Conservation (phyloP, 768 basidiomycete species). For the Gautieria morchelliformis region DNA sequence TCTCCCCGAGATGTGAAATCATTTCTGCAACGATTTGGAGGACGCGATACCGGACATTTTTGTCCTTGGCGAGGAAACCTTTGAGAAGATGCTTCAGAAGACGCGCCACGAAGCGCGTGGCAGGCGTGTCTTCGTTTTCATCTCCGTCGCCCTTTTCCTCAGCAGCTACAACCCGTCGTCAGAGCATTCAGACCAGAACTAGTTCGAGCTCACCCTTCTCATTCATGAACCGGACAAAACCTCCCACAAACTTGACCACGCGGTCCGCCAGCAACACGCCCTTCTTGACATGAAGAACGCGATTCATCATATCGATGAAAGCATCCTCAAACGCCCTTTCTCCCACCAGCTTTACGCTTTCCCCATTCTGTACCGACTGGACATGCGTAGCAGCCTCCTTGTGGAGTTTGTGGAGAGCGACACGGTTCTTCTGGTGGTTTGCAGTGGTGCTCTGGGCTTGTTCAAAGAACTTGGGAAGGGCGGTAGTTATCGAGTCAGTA, state of each 20-base stretch:
- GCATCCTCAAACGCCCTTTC: constrained; percentile 67
- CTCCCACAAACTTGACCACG: constrained; percentile 71
- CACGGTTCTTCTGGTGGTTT: constrained; percentile 86
- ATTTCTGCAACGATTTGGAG: constrained; percentile 71
- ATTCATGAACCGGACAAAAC: constrained; percentile 66
- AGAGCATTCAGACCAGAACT: not conserved
- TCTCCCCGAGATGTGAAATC: constrained; percentile 69
- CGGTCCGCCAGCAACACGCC: constrained; percentile 68
- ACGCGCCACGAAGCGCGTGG: constrained; percentile 57
- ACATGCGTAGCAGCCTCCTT: constrained; percentile 45
- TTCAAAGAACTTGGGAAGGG: constrained; percentile 61
- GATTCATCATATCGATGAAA: constrained; percentile 50
- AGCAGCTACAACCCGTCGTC: constrained; percentile 20
- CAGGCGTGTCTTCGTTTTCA: constrained; percentile 52
- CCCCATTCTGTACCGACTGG: constrained; percentile 39
- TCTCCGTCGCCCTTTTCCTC: constrained; percentile 28
- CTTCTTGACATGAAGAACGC: constrained; percentile 68
- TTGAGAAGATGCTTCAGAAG: constrained; percentile 64
- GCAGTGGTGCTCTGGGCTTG: constrained; percentile 65
- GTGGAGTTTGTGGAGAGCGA: constrained; percentile 75
- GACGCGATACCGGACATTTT: constrained; percentile 72
- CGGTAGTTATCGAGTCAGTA: constrained; percentile 13
- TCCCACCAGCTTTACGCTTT: constrained; percentile 50
- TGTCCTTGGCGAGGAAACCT: constrained; percentile 83
- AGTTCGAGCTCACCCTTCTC: constrained; percentile 54